These are phyloP conservation scores for Epichloe gansuensis DNA, from an alignment of 2,329 filamentous ascomycete genomes.

Conservation along the genomic window DNA sequence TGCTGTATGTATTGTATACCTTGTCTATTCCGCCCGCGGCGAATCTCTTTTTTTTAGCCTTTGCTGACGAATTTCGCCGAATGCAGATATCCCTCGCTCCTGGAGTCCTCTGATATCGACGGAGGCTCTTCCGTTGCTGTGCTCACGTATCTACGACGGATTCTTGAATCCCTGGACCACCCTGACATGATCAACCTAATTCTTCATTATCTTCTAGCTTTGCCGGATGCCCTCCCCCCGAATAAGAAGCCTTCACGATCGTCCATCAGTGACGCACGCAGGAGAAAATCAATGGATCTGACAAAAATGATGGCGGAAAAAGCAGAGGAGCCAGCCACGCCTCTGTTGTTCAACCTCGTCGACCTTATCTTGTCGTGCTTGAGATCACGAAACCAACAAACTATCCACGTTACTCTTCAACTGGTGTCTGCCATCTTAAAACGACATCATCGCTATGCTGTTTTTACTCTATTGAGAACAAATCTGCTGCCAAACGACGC, in stretches of 20 bases:
- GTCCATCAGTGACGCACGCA: conserved; percentile 54
- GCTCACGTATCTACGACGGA: conserved; percentile 79
- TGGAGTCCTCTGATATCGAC: conserved; percentile 94
- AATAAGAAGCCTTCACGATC: conserved; percentile 29
- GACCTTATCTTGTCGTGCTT: conserved; percentile 82
- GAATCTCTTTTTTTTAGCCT: neutral
- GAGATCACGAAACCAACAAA: conserved; percentile 73
- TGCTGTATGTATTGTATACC: conserved; percentile 49
- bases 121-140: conserved; percentile 94
- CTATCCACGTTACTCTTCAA: conserved; percentile 77
- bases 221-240: conserved; percentile 45
- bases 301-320: conserved; percentile 66
- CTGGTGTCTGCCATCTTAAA: conserved; percentile 75
- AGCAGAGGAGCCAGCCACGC: conserved; percentile 60
- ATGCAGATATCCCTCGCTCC: conserved; percentile 74
- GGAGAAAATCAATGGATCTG: conserved; percentile 80
- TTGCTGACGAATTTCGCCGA: neutral
- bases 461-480: conserved; percentile 61
- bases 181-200: conserved; percentile 91
- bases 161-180: conserved; percentile 83
- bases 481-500: conserved; percentile 41
- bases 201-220: conserved; percentile 77
- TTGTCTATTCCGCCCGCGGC: neutral
- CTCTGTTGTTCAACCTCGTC: conserved; percentile 81
- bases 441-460: conserved; percentile 77